These are phyloP conservation scores for Botrytis medusae DNA, from an alignment of 2,329 filamentous ascomycete species.

Conservation along the genomic window DNA sequence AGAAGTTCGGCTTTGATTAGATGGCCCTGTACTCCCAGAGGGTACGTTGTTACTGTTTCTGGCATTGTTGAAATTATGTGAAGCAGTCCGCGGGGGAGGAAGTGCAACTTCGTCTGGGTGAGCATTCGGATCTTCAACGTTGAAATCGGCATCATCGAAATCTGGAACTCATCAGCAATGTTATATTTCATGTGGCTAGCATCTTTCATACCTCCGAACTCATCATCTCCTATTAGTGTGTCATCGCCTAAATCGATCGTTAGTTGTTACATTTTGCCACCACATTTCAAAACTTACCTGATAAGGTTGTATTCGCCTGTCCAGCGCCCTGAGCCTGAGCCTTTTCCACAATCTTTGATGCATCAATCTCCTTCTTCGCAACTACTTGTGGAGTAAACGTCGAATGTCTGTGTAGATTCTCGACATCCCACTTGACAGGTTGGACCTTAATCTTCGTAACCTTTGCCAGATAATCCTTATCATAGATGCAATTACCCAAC, in stretches of 20 bases:
- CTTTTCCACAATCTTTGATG: conserved; percentile 36
- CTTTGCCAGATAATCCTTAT: conserved; percentile 87
- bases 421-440: conserved; percentile 74
- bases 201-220: conserved; percentile 51
- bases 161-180: conserved; percentile 50
- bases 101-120: conserved; percentile 77
- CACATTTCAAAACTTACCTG: conserved; percentile 2
- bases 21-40: conserved; percentile 20
- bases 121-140: conserved; percentile 59
- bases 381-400: conserved; percentile 51
- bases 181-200: conserved; percentile 41
- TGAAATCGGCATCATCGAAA: conserved; percentile 76
- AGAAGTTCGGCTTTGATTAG: conserved; percentile 38
- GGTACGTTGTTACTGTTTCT: conserved; percentile 25
- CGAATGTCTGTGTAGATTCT: conserved; percentile 77
- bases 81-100: conserved; percentile 38
- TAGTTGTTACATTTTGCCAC: conserved; percentile 24
- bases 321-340: conserved; percentile 20
- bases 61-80: conserved; percentile 29
- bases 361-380: conserved; percentile 36
- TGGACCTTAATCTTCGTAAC: conserved; percentile 86
- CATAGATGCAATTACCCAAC: conserved; percentile 97
- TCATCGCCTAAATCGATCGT: conserved; percentile 41
- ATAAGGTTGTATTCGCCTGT: neutral
- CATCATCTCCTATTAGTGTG: conserved; percentile 47